Conservation (phyloP, 495 filamentous ascomycete species). For the Physcia stellaris region DNA sequence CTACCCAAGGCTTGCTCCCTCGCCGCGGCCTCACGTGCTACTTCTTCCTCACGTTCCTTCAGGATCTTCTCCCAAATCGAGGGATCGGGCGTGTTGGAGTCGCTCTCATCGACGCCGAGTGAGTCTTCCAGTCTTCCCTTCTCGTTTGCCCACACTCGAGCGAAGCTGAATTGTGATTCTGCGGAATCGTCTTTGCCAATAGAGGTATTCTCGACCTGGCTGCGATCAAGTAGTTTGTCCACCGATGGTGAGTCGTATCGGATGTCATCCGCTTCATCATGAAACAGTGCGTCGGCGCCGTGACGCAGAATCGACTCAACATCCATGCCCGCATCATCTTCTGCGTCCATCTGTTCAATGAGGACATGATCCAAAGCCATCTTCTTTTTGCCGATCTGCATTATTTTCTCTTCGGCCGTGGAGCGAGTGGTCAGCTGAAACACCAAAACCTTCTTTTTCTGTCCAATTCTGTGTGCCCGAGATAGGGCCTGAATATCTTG, state of each 20-base stretch:
- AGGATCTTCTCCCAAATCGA: conserved; percentile 83
- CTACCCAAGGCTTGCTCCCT: conserved; percentile 62
- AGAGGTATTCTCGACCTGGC: conserved; percentile 59
- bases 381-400: conserved; percentile 93
- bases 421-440: conserved; percentile 86
- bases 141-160: conserved; percentile 85
- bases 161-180: conserved; percentile 76
- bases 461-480: conserved; percentile 88
- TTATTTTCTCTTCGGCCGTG: conserved; percentile 86
- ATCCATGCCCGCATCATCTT: conserved; percentile 56
- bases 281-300: conserved; percentile 76
- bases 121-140: conserved; percentile 47
- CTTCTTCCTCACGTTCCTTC: conserved; percentile 63
- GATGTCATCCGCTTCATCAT: conserved; percentile 55
- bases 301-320: conserved; percentile 80
- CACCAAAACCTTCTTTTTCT: conserved; percentile 87
- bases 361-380: conserved; percentile 86
- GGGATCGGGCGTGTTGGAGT: conserved; percentile 29
- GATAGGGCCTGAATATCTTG: conserved; percentile 95
- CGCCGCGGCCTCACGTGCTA: conserved; percentile 48
- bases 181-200: conserved; percentile 42
- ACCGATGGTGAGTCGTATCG: conserved; percentile 68
- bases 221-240: conserved; percentile 79
- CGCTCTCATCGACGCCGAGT: conserved; percentile 38
- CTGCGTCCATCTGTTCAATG: conserved; percentile 71